These are phyloP conservation scores for Nicotiana tabacum DNA, from an alignment of 257 asterid species.

Conservation along the genomic window DNA sequence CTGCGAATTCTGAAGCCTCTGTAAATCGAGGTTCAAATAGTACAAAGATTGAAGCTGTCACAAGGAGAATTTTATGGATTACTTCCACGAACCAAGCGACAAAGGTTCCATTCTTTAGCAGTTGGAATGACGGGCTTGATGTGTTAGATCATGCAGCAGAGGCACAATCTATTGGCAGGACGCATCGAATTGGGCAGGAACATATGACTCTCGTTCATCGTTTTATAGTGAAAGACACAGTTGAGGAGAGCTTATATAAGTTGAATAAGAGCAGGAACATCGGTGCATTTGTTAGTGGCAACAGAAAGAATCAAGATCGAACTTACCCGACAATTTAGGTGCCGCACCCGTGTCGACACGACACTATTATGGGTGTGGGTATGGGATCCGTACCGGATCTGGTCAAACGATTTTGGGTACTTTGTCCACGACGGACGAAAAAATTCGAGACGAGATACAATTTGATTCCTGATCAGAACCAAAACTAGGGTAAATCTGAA, in stretches of 20 bases:
- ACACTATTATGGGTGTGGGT: too few species aligned
- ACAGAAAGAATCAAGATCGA: slow-evolving; percentile 70
- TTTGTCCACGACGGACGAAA: too few species aligned
- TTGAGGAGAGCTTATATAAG: slow-evolving; percentile 86
- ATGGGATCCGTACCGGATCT: too few species aligned
- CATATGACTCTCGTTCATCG: too few species aligned
- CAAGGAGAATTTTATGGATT: slow-evolving; percentile 85
- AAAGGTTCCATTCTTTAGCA: slow-evolving; percentile 76
- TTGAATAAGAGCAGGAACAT: slow-evolving; percentile 69
- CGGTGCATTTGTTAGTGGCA: slow-evolving; percentile 74
- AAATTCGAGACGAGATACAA: too few species aligned
- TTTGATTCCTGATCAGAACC: too few species aligned
- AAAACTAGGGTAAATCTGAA: too few species aligned
- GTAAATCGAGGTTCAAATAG: slow-evolving; percentile 77
- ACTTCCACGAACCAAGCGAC: slow-evolving; percentile 45
- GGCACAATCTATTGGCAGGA: too few species aligned
- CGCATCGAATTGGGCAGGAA: too few species aligned
- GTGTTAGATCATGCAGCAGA: slow-evolving; percentile 75
- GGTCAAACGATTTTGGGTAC: too few species aligned
- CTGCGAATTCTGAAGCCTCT: slow-evolving; percentile 51
- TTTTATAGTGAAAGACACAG: slow-evolving; percentile 22
- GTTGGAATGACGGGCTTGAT: slow-evolving; percentile 97
- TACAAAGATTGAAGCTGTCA: slow-evolving; percentile 94
- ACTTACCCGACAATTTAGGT: too few species aligned
- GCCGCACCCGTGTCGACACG: too few species aligned